These are phyloP conservation scores for Citrullus colocynthis DNA, from an alignment of 306 rosid species.

Conservation along the genomic window DNA sequence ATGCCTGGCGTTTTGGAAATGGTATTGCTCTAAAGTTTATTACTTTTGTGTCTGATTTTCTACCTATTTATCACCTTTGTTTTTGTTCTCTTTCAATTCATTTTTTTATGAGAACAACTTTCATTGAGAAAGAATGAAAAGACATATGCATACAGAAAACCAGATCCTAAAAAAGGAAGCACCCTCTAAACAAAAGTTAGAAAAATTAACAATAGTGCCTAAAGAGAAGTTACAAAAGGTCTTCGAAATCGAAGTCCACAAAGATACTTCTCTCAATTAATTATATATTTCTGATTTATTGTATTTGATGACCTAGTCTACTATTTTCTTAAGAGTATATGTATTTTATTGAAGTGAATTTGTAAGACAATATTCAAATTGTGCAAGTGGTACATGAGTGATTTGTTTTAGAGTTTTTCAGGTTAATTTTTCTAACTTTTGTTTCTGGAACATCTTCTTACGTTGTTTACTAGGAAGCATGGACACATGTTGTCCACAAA, in stretches of 20 bases:
- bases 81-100: not conserved
- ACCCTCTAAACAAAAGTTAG: too few species aligned
- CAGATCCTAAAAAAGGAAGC: too few species aligned
- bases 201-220: too few species aligned
- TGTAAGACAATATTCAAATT: not conserved
- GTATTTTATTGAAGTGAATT: not conserved
- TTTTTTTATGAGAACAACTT: too few species aligned
- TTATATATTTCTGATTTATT: not conserved
- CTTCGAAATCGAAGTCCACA: too few species aligned
- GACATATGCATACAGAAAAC: too few species aligned
- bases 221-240: too few species aligned
- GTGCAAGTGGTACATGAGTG: not conserved
- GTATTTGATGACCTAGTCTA: not conserved
- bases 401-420: not conserved
- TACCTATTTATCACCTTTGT: not conserved
- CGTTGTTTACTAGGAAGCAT: too few species aligned
- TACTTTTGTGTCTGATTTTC: not conserved
- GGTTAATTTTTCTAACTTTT: not conserved
- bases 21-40: constrained; percentile 25
- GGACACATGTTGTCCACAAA: too few species aligned
- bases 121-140: too few species aligned
- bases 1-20: constrained; percentile 65
- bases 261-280: not conserved
- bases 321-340: not conserved
- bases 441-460: not conserved